Percentiles rank a stretch among this genome's conserved stretches.
These are phyloP conservation scores for Albophoma yamanashiensis DNA, from an alignment of 2,329 filamentous ascomycete genomes.

Conservation along the genomic window DNA sequence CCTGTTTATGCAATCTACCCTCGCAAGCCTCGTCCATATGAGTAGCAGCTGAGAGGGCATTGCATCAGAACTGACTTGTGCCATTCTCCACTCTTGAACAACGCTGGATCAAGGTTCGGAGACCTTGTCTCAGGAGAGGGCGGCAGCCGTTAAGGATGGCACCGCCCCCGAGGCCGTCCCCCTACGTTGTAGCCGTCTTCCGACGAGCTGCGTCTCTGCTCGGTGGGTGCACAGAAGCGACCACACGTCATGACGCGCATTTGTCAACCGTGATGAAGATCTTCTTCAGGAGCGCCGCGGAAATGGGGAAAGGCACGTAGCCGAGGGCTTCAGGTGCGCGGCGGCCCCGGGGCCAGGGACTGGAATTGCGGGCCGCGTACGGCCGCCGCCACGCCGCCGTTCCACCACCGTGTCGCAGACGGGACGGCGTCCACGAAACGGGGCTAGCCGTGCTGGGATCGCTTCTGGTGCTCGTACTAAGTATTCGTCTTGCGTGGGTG, in stretches of 20 bases:
- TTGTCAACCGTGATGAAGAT: not conserved
- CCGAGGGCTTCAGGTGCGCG: not conserved
- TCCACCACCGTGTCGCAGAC: not conserved
- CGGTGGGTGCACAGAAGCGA: not conserved
- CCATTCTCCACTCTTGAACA: not conserved
- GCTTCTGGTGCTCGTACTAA: not conserved
- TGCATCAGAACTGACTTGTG: not conserved
- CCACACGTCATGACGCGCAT: not conserved
- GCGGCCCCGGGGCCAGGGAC: not conserved
- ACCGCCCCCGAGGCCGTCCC: not conserved
- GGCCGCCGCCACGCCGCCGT: not conserved
- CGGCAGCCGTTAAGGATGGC: not conserved
- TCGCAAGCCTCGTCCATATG: not conserved
- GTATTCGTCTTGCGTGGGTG: not conserved
- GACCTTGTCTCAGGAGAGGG: not conserved
- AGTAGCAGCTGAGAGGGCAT: not conserved
- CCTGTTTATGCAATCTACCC: not conserved
- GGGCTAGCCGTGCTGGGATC: not conserved
- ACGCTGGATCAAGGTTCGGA: not conserved
- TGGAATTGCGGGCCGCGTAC: not conserved
- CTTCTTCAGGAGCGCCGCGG: not conserved
- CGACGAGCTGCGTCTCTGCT: not conserved
- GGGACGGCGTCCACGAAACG: not conserved
- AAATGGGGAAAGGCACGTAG: not conserved
- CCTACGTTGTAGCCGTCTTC: not conserved